Conservation (phyloP, 768 basidiomycete species). For the Hygrocybe punicea region DNA sequence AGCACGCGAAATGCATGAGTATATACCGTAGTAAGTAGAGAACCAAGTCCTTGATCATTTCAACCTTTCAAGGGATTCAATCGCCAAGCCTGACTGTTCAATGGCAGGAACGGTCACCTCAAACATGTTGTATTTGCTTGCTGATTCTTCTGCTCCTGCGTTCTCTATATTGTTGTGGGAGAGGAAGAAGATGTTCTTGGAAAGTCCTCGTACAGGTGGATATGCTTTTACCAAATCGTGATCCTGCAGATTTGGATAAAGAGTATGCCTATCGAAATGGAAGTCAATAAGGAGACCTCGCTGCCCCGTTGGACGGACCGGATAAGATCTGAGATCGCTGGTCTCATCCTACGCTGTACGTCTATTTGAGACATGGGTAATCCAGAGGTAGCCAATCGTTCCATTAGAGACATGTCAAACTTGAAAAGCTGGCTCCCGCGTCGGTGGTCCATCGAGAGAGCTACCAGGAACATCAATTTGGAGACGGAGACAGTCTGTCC, state of each 20-base stretch:
- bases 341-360: constrained; percentile 75
- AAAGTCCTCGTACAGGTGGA: constrained; percentile 58
- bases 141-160: constrained; percentile 55
- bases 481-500: neutral
- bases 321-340: constrained; percentile 59
- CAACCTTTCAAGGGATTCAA: constrained; percentile 28
- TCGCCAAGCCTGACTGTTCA: neutral
- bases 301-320: constrained; percentile 33
- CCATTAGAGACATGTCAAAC: constrained; percentile 76
- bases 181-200: constrained; percentile 65
- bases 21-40: constrained; percentile 41
- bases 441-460: constrained; percentile 64
- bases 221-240: constrained; percentile 50
- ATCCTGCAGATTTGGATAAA: constrained; percentile 61
- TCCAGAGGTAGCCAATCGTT: constrained; percentile 56
- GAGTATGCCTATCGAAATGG: constrained; percentile 42
- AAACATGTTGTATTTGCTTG: constrained; percentile 61
- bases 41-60: constrained; percentile 45
- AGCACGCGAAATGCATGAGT: neutral
- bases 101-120: constrained; percentile 45
- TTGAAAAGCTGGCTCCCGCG: constrained; percentile 53
- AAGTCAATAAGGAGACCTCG: neutral
- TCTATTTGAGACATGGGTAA: constrained; percentile 67
- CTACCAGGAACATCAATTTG: constrained; percentile 31
- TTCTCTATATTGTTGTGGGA: constrained; percentile 61